Evolutionary conservation across 345 rosid species (phyloP), one percentile per base, ranked within the genome.

Genomic region (Streptanthus diversifolius): DNA sequence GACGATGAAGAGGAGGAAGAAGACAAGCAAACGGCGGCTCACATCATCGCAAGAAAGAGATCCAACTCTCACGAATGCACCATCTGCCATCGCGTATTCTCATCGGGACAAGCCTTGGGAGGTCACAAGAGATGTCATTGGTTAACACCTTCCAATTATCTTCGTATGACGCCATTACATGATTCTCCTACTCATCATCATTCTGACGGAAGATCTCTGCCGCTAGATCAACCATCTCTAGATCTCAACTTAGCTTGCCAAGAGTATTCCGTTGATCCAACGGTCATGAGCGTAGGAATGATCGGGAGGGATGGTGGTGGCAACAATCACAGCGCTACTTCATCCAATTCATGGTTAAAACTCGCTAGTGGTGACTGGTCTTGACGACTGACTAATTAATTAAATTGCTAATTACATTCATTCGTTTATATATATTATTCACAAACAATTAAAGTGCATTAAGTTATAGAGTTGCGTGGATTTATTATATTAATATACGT

Each of bases 81-180:
- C 0, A 92, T 95, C 22, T 95, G 99, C 56, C 96, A 87, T 49
- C 88, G 98, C 3, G 87, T 88, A 5, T 95, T 92, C 68, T 87
- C 97, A 0, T 90, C 99, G 0, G 98, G 99, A 25, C 99, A 95
- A 79, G 98, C 99, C 1, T 67, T 95, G 35, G 97, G 99, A 1
- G 99, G 99, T 0, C 99, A 95, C 70, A 95, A 95, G 79, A 84
- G 99, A 65, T 95, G 99, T 58, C 99, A 95, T 10, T 95, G 99
- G 99, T 80, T 95, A 72, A 90, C 93, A 24, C 95, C 97, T 48
- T 71, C 80, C 61, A 77, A 70, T 32, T 70, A 70, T 71, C 71
- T 77, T 13, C 71, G 76, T 17, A 77, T 71, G 76, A 69, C 75
- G 45, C 62, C 76, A 8, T 45, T 56, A 17, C 66, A 68, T 56